Evolutionary conservation across 768 basidiomycete species (phyloP).

Genomic region (Suillus hirtellus): DNA sequence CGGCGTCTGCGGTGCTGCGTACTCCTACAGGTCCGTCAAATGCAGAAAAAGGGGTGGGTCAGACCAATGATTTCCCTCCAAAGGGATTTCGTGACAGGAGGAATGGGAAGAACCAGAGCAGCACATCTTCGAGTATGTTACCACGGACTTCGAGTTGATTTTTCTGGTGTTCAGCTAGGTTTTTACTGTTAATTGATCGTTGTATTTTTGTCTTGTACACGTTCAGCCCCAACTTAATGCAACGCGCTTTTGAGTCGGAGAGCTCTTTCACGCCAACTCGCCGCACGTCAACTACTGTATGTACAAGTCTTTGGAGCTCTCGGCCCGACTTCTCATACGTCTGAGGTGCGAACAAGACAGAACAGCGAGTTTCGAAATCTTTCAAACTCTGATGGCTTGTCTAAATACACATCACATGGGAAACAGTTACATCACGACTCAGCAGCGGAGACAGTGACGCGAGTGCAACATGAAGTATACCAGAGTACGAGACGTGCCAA

Average conservation of each 20-base stretch:
- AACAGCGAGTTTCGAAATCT: neutral
- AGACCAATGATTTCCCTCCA: conserved; percentile 14
- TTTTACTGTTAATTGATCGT: neutral
- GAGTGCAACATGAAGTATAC: neutral
- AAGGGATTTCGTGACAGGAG: conserved; percentile 32
- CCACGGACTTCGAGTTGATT: conserved; percentile 1
- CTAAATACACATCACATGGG: neutral
- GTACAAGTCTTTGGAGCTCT: neutral
- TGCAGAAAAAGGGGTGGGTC: conserved; percentile 7
- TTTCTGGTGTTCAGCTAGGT: neutral
- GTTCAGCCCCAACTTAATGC: neutral
- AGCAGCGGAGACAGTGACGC: neutral
- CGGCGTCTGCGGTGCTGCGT: conserved; percentile 22
- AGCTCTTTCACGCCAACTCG: neutral
- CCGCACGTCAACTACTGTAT: neutral
- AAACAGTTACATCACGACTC: neutral
- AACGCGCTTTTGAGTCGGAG: neutral
- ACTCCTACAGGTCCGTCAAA: conserved; percentile 35
- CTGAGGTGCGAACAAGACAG: neutral
- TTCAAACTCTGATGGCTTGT: neutral
- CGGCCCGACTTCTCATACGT: neutral
- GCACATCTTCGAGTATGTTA: neutral
- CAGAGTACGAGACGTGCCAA: neutral
- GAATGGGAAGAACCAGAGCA: conserved; percentile 18
- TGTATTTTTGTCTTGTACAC: neutral